Conservation (phyloP, 2,329 filamentous ascomycete genomes). For the Aspergillus persii region DNA sequence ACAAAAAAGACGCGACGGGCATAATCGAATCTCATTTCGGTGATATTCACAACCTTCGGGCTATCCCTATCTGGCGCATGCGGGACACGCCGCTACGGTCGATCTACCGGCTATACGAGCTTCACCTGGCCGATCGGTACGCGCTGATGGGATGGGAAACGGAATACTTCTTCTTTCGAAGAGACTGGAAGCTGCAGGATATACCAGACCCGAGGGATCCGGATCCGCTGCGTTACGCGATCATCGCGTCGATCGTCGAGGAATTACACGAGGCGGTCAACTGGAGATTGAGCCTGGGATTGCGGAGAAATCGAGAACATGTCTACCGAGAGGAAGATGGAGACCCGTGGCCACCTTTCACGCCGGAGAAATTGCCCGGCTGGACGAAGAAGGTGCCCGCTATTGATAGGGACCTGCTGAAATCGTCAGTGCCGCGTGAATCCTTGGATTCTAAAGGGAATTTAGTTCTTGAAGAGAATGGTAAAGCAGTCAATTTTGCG, state of each 20-base stretch:
- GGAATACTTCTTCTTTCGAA: constrained; percentile 26
- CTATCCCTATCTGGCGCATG: constrained; percentile 26
- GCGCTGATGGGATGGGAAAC: constrained; percentile 20
- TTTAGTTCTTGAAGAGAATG: constrained; percentile 21
- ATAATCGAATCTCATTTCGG: constrained; percentile 7
- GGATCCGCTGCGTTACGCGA: constrained; percentile 29
- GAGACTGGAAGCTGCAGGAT: constrained; percentile 17
- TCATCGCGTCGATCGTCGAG: constrained; percentile 26
- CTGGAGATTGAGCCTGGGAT: constrained; percentile 25
- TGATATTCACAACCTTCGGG: constrained; percentile 25
- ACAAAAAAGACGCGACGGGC: constrained; percentile 1
- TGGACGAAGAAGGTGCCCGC: not conserved
- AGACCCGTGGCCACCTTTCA: constrained; percentile 24
- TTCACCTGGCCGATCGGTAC: constrained; percentile 18
- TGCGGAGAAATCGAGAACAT: constrained; percentile 24
- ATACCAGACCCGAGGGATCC: constrained; percentile 25
- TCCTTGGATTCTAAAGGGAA: constrained; percentile 5
- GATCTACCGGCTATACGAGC: constrained; percentile 30
- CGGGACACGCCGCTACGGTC: constrained; percentile 30
- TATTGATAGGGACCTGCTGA: constrained; percentile 3
- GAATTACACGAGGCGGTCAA: constrained; percentile 24
- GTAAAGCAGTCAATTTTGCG: constrained; percentile 17
- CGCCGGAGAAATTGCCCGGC: not conserved
- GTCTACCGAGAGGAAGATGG: constrained; percentile 21
- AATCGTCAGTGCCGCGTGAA: constrained; percentile 9